Conservation (phyloP, 371 early-diverging fungal species). For the Vairimorpha apis region DNA sequence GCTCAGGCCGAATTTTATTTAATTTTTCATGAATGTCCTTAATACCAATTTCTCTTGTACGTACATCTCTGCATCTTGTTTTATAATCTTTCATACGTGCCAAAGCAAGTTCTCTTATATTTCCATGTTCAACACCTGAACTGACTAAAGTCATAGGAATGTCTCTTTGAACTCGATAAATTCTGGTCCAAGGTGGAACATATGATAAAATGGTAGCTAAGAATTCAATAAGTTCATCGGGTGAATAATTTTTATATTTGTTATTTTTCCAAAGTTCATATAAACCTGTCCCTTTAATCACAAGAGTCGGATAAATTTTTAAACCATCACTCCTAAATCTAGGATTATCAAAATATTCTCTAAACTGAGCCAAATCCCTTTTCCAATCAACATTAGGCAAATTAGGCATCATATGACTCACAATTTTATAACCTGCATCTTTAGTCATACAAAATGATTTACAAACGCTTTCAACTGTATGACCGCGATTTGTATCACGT, state of each 20-base stretch:
- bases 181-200: conserved; percentile 98
- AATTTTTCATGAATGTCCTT: conserved; percentile 89
- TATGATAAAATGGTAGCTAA: conserved; percentile 87
- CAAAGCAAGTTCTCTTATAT: conserved; percentile 89
- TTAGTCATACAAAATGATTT: conserved; percentile 92
- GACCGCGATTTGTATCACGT: conserved; percentile 94
- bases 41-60: conserved; percentile 98
- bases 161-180: conserved; percentile 98
- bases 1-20: conserved; percentile 79
- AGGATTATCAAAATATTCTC: conserved; percentile 96
- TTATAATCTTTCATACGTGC: conserved; percentile 92
- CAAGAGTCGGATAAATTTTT: conserved; percentile 97
- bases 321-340: conserved; percentile 94
- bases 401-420: conserved; percentile 99
- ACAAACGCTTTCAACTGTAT: conserved; percentile 91
- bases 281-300: conserved; percentile 95
- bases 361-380: conserved; percentile 94
- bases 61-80: conserved; percentile 89
- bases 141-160: conserved; percentile 99
- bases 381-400: conserved; percentile 98
- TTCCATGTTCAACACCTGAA: conserved; percentile 97
- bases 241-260: conserved; percentile 93
- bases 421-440: conserved; percentile 98
- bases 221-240: conserved; percentile 89
- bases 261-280: conserved; percentile 98